A percentile compares a stretch with the other conserved stretches of the same genome.
phyloP scores from a whole-genome alignment of 169 alveolate genomes.

The Eimeria necatrix region DNA sequence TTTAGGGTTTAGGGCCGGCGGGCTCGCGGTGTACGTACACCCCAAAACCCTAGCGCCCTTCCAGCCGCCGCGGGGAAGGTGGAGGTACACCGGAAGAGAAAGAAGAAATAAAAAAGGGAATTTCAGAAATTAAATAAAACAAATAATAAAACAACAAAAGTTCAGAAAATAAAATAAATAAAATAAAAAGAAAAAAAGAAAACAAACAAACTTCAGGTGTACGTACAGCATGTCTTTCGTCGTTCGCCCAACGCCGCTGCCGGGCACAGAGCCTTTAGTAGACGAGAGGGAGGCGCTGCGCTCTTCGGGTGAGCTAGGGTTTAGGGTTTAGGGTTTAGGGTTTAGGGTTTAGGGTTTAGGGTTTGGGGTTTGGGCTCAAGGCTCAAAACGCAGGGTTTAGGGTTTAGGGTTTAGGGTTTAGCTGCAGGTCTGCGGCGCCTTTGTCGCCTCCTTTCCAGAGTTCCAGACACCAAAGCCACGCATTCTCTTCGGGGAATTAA shows the following conservation, averaged over 20 bases:
- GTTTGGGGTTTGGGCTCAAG: background rate
- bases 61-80: too few species aligned
- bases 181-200: too few species aligned
- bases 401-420: background rate
- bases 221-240: constrained; percentile 42
- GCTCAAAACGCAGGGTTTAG: too few species aligned
- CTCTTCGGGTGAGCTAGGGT: background rate
- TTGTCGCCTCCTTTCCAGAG: too few species aligned
- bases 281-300: constrained; percentile 6
- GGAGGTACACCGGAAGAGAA: too few species aligned
- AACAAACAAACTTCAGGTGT: background rate
- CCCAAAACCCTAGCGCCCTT: background rate
- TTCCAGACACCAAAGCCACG: too few species aligned
- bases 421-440: too few species aligned
- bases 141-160: background rate
- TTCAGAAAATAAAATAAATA: too few species aligned
- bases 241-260: background rate
- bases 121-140: background rate
- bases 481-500: too few species aligned
- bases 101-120: background rate
- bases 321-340: background rate
- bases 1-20: background rate
- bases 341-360: background rate
- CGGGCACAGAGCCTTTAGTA: background rate
- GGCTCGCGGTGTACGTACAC: constrained; percentile 2